Conservation (phyloP, 164 flowering plant species). For the Magnolia sinica region DNA sequence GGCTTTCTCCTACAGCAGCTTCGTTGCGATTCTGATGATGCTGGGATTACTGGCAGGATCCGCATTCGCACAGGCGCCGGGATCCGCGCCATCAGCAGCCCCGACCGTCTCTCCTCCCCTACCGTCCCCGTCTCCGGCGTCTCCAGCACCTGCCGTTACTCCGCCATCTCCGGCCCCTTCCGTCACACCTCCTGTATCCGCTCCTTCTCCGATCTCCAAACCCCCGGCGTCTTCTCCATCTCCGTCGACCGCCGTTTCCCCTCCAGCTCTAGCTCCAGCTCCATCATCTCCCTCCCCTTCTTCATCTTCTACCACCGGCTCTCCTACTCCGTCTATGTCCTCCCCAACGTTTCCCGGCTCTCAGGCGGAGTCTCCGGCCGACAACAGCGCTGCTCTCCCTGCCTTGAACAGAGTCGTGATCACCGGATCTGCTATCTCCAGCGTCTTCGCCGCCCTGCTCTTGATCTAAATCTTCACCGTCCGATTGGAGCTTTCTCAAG, state of each 20-base stretch:
- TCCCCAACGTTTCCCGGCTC: neutral
- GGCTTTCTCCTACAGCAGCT: neutral
- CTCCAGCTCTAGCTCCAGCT: neutral
- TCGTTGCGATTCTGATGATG: neutral
- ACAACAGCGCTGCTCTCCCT: neutral
- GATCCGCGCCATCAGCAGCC: neutral
- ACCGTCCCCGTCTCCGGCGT: neutral
- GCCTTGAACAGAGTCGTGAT: neutral
- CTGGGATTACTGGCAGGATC: neutral
- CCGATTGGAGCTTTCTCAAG: neutral
- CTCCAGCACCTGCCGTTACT: neutral
- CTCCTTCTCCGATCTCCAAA: neutral
- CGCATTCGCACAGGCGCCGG: neutral
- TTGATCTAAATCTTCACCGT: neutral
- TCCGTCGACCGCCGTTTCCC: neutral
- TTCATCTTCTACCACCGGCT: neutral
- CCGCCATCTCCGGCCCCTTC: neutral
- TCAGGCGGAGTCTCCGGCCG: no score
- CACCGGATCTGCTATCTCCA: slow-evolving; percentile 1
- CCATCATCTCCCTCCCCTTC: neutral
- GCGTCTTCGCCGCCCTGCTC: neutral
- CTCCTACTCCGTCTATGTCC: neutral
- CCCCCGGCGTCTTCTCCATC: slow-evolving; percentile 1
- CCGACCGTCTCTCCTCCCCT: neutral
- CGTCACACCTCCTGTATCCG: neutral